These are phyloP conservation scores for Xylaria polymorpha DNA, from an alignment of 2,329 filamentous ascomycete genomes.

Conservation along the genomic window DNA sequence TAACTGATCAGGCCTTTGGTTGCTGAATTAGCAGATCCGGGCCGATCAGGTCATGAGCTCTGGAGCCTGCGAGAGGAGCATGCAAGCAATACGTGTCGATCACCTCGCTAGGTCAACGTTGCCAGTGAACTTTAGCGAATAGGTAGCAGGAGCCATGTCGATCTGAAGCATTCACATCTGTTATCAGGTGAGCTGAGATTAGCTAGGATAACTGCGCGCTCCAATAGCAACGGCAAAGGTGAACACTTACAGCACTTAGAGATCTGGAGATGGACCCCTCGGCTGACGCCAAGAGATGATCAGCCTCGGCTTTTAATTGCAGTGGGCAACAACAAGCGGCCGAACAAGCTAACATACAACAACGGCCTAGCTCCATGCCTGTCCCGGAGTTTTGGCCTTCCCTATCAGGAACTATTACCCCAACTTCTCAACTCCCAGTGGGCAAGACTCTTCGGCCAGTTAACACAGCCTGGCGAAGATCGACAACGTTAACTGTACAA, in stretches of 20 bases:
- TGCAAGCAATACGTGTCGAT: conserved; percentile 30
- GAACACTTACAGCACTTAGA: conserved; percentile 26
- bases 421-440: conserved; percentile 18
- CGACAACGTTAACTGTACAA: conserved; percentile 16
- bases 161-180: conserved; percentile 26
- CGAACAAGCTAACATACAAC: conserved; percentile 9
- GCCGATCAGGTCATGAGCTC: conserved; percentile 28
- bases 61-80: conserved; percentile 3
- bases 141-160: conserved; percentile 15
- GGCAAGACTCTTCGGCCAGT: conserved; percentile 19
- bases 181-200: conserved; percentile 33
- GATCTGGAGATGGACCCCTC: conserved; percentile 32
- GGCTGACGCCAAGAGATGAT: conserved; percentile 41
- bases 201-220: conserved; percentile 29
- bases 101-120: conserved; percentile 8
- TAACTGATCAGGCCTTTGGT: neutral
- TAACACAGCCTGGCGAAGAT: conserved; percentile 26
- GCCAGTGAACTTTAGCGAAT: conserved; percentile 21
- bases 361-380: conserved; percentile 1
- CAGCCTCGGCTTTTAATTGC: conserved; percentile 40
- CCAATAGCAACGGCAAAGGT: conserved; percentile 17
- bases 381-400: conserved; percentile 31
- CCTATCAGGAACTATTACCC: conserved; percentile 28
- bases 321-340: conserved; percentile 20
- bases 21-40: conserved; percentile 20